Evolutionary conservation across 192 early-diverging fungal genomes (phyloP).

Genomic region (Backusella luteola): DNA sequence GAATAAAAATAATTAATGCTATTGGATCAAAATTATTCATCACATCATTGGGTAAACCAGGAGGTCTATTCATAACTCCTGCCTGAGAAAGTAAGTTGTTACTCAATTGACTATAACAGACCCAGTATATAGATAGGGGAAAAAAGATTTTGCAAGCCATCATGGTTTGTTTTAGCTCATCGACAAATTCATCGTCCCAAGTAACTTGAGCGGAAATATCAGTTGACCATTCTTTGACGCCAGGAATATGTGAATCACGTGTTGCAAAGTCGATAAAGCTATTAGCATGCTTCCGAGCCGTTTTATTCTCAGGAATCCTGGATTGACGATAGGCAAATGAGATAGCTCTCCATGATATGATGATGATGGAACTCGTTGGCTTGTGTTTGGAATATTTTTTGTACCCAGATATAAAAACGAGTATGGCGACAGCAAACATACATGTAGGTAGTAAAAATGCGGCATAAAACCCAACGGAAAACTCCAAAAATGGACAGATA

Average conservation of each 20-base stretch:
- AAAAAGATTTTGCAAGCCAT: conserved; percentile 63
- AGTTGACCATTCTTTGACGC: conserved; percentile 4
- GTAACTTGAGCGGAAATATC: background rate
- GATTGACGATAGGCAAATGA: conserved; percentile 19
- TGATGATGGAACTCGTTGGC: conserved; percentile 51
- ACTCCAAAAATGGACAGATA: conserved; percentile 38
- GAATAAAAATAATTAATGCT: conserved; percentile 53
- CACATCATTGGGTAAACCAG: conserved; percentile 57
- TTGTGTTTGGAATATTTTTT: conserved; percentile 43
- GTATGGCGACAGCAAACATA: conserved; percentile 50
- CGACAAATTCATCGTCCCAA: conserved; percentile 60
- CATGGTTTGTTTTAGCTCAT: conserved; percentile 52
- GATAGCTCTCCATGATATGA: conserved; percentile 42
- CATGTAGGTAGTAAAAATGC: conserved; percentile 58
- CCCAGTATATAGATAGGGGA: conserved; percentile 60
- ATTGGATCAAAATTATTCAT: conserved; percentile 62
- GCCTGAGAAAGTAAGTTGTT: conserved; percentile 65
- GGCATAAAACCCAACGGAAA: conserved; percentile 60
- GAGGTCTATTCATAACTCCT: conserved; percentile 47
- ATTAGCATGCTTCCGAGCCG: conserved; percentile 10
- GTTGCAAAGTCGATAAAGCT: conserved; percentile 55
- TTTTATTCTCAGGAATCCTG: conserved; percentile 22
- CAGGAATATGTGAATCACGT: conserved; percentile 30
- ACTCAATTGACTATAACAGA: conserved; percentile 60
- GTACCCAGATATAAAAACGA: conserved; percentile 51